Evolutionary conservation across 2,329 filamentous ascomycete species (phyloP).

Genomic region (Neofusicoccum sp.): DNA sequence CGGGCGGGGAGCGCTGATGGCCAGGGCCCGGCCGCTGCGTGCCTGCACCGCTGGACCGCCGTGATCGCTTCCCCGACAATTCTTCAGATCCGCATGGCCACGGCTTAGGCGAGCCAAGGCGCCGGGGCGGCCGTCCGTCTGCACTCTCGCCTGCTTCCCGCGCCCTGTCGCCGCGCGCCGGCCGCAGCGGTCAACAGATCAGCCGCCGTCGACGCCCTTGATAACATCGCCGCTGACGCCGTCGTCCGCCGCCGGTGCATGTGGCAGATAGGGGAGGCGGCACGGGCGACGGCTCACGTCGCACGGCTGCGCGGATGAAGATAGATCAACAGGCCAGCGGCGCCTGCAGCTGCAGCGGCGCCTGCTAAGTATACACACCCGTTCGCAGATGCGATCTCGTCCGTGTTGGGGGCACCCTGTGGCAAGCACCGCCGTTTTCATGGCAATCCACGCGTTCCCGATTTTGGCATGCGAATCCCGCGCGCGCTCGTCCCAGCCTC

Average conservation of each 20-base stretch:
- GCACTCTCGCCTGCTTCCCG: too few species aligned
- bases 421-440: constrained; percentile 12
- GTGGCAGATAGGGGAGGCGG: background rate
- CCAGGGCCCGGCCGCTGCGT: background rate
- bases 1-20: background rate
- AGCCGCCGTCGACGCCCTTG: background rate
- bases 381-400: constrained; percentile 12
- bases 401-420: constrained; percentile 5
- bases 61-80: constrained; percentile 5
- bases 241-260: background rate
- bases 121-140: background rate
- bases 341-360: background rate
- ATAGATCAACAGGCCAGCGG: background rate
- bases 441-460: constrained; percentile 21
- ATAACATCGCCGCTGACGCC: background rate
- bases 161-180: too few species aligned
- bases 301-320: background rate
- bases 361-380: background rate
- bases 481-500: constrained; percentile 18
- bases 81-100: constrained; percentile 8
- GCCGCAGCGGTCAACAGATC: background rate
- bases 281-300: background rate
- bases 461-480: constrained; percentile 20
- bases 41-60: background rate
- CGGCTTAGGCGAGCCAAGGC: constrained; percentile 1